These are phyloP conservation scores for Ichthyophthirius multifiliis DNA, from an alignment of 169 alveolate species.

Conservation along the genomic window DNA sequence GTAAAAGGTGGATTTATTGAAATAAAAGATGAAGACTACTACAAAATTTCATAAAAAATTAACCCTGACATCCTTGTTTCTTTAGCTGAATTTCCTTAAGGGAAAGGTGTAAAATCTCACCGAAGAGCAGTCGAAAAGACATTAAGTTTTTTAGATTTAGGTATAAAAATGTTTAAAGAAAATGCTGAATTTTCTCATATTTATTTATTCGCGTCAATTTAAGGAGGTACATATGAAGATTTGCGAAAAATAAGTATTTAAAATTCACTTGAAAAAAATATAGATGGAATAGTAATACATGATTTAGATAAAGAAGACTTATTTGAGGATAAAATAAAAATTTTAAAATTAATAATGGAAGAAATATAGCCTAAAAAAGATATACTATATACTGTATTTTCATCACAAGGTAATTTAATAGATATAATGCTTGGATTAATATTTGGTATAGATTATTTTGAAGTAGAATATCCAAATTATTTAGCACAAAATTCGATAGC, in stretches of 20 bases:
- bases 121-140: slow-evolving; percentile 11
- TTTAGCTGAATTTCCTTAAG: not conserved
- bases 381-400: not conserved
- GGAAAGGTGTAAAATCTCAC: not conserved
- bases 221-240: slow-evolving; percentile 9
- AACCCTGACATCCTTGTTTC: slow-evolving; percentile 11
- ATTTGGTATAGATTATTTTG: not conserved
- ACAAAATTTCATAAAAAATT: not conserved
- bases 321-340: not conserved
- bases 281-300: slow-evolving; percentile 7
- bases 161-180: not conserved
- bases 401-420: not conserved
- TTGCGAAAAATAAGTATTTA: not conserved
- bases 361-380: not conserved
- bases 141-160: not conserved
- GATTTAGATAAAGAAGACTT: not conserved
- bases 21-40: not conserved
- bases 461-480: slow-evolving; percentile 8
- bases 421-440: not conserved
- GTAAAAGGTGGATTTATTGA: not conserved
- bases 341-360: not conserved
- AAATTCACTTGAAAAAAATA: not conserved
- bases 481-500: not conserved
- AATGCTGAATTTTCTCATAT: not conserved
- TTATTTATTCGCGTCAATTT: not conserved